Base-by-base conservation (phyloP, 176 grass and related monocot genomes). In the Themeda triandra region DNA sequence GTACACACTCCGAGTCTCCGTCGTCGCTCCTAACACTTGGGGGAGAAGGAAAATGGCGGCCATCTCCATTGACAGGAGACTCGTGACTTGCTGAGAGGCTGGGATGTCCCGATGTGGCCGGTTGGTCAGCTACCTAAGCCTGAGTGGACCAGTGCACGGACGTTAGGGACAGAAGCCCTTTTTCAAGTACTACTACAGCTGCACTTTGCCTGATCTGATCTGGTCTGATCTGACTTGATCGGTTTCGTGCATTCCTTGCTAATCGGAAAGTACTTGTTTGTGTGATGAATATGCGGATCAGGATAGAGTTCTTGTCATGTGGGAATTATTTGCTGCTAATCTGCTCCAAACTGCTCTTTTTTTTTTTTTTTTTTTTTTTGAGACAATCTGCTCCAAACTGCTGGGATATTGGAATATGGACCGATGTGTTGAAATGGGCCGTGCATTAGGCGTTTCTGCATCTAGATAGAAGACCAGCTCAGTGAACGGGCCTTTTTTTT, bases 11-110 rank as follows among this genome's bases (percentile, higher is more conserved):
- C n/a, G n/a, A n/a, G n/a, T n/a, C n/a, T 15, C 13, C 42, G 1
- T 3, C 1, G 75, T 51, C 73, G 82, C 76, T 72, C 84, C 75
- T 79, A 79, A 73, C 76, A 78, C 30, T 39, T 25, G 10, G 71
- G 44, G 6, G n/a, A 41, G 6, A n/a, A 41, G 33, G 65, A 76
- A 37, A 23, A 7, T 30, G 51, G 21, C 23, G 8, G 21, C 53
- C 12, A 46, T 58, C 36, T 69, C 19, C 60, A 71, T 73, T 63
- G 31, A 66, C 77, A 10, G 51, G 13, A 13, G 13, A 53, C 17
- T 86, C 54, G 28, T 31, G 51, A 3, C 49, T 54, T 21, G 19
- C 53, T 54, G 51, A 58, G 2, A 8, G 40, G 23, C 15, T 13
- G 13, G 2, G 60, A 1, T 40, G 37, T 37, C 36, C 36, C 3